Evolutionary conservation across 352 stramenopile species (phyloP).

Genomic region (Blastocystis sp.): DNA sequence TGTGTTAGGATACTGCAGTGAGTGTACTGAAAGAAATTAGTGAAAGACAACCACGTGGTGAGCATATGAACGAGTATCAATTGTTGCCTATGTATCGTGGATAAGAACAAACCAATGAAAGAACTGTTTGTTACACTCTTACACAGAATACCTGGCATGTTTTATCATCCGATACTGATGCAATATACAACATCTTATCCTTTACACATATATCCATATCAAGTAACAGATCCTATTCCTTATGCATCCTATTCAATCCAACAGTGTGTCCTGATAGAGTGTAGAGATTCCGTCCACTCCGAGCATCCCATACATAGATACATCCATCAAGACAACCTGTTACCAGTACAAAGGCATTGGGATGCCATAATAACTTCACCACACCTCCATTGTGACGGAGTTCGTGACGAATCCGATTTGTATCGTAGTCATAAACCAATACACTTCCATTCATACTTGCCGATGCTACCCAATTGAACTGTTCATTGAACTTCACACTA

Average conservation of each 20-base stretch:
- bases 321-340: constrained; percentile 54
- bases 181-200: constrained; percentile 41
- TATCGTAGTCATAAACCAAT: constrained; percentile 50
- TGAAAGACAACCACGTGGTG: background rate
- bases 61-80: constrained; percentile 6
- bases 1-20: background rate
- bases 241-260: background rate
- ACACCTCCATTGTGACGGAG: constrained; percentile 43
- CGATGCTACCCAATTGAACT: constrained; percentile 57
- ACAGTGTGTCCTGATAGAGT: constrained; percentile 40
- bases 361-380: constrained; percentile 37
- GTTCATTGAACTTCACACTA: constrained; percentile 33
- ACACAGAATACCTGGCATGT: constrained; percentile 43
- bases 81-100: background rate
- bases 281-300: constrained; percentile 6
- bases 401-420: constrained; percentile 35
- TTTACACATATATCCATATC: constrained; percentile 54
- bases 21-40: background rate
- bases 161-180: constrained; percentile 51
- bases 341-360: constrained; percentile 30
- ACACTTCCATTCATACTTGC: constrained; percentile 44
- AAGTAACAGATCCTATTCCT: constrained; percentile 27
- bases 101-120: too few relatives aligned
- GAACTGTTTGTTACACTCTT: background rate
- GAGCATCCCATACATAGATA: constrained; percentile 48